phyloP scores from a whole-genome alignment of 805 yeast genomes.

The Kodamaea neixiangensis region DNA sequence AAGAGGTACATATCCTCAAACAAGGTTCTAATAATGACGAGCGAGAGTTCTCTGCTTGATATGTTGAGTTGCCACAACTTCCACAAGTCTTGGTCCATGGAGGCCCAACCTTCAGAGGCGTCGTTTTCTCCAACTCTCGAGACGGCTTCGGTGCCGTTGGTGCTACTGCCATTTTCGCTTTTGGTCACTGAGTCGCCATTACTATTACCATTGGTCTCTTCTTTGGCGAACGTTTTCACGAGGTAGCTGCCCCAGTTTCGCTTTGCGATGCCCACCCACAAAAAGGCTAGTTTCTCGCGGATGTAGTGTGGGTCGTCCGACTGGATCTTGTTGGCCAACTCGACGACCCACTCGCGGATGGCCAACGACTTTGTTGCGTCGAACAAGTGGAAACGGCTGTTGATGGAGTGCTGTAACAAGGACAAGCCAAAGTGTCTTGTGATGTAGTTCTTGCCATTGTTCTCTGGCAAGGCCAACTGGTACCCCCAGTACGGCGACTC shows the following conservation, averaged over 20 bases:
- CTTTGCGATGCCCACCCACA: conserved; percentile 92
- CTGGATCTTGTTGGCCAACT: conserved; percentile 61
- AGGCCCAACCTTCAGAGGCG: conserved; percentile 70
- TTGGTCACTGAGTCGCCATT: background rate
- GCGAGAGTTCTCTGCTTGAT: conserved; percentile 70
- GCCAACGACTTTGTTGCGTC: conserved; percentile 60
- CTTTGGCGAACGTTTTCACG: conserved; percentile 27
- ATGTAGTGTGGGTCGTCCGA: conserved; percentile 83
- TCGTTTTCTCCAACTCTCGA: conserved; percentile 25
- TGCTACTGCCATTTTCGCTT: background rate
- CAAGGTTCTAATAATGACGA: conserved; percentile 77
- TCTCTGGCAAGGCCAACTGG: conserved; percentile 68
- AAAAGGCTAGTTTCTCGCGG: conserved; percentile 82
- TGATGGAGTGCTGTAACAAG: conserved; percentile 71
- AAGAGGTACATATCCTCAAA: conserved; percentile 91
- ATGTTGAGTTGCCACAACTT: conserved; percentile 69
- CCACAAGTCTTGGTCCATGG: conserved; percentile 79
- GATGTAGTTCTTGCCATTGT: conserved; percentile 58
- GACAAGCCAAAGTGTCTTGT: conserved; percentile 91
- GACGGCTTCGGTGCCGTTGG: background rate
- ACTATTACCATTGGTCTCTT: background rate
- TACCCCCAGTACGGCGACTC: conserved; percentile 94
- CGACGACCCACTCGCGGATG: conserved; percentile 81
- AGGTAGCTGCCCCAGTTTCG: conserved; percentile 84
- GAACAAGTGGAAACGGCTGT: conserved; percentile 55